phyloP scores from a whole-genome alignment of 2,329 filamentous ascomycete species.

The Neofusicoccum ribis region DNA sequence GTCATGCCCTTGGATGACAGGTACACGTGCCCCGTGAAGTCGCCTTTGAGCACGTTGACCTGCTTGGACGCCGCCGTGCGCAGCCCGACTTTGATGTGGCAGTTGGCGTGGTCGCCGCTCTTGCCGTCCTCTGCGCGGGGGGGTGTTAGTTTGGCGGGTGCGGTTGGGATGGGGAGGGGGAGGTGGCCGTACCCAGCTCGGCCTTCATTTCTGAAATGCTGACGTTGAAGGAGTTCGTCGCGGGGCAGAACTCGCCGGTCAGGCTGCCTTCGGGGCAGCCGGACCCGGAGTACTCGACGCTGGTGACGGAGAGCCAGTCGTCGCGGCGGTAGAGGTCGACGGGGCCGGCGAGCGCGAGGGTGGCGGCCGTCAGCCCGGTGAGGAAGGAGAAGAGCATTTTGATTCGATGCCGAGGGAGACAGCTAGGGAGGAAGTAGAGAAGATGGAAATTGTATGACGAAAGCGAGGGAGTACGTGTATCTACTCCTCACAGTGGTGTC shows the following conservation, averaged over 20 bases:
- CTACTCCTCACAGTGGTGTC: no score
- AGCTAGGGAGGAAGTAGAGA: neutral
- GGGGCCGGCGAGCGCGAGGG: neutral
- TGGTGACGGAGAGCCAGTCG: neutral
- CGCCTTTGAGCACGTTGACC: neutral
- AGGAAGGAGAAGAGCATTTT: neutral
- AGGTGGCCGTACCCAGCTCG: neutral
- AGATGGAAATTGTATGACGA: neutral
- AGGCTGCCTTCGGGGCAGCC: neutral
- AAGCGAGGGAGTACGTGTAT: no score
- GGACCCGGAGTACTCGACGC: neutral
- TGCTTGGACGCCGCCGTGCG: neutral
- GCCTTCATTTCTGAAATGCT: neutral
- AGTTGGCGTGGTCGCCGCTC: neutral
- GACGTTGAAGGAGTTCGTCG: neutral
- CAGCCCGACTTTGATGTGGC: neutral
- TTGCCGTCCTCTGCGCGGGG: neutral
- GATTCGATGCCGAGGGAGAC: neutral
- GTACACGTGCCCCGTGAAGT: neutral
- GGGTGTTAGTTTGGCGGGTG: neutral
- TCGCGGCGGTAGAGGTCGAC: neutral
- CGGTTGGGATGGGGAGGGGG: neutral
- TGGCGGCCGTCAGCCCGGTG: neutral
- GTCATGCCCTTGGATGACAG: neutral
- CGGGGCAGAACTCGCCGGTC: neutral